Conservation (phyloP, 768 basidiomycete genomes). For the Amanita polypyramis region DNA sequence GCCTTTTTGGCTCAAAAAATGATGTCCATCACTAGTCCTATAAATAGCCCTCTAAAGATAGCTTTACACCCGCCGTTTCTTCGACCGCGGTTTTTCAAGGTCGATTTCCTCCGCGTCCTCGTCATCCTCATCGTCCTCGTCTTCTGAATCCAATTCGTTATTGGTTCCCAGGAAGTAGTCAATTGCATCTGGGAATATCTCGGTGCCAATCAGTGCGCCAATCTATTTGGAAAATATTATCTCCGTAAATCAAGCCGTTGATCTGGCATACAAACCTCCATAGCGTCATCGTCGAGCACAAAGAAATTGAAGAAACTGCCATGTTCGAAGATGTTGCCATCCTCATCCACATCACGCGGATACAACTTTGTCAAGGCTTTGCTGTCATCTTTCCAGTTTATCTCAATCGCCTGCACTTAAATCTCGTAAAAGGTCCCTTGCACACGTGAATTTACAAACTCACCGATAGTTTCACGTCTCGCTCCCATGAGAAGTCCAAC, state of each 20-base stretch:
- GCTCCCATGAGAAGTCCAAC: constrained; percentile 75
- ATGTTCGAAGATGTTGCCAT: constrained; percentile 52
- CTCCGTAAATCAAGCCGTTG: background rate
- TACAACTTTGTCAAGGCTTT: constrained; percentile 74
- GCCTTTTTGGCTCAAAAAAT: background rate
- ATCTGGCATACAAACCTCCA: constrained; percentile 36
- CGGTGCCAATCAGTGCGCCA: constrained; percentile 61
- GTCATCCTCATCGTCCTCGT: constrained; percentile 58
- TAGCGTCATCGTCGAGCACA: constrained; percentile 51
- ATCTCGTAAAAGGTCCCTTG: constrained; percentile 4
- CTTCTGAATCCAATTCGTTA: constrained; percentile 55
- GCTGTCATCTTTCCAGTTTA: constrained; percentile 73
- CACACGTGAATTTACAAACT: constrained; percentile 12
- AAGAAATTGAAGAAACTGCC: constrained; percentile 91
- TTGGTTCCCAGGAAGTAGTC: constrained; percentile 70
- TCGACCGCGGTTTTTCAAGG: constrained; percentile 70
- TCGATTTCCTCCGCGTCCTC: constrained; percentile 84
- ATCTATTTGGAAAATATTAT: constrained; percentile 33
- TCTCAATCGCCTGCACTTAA: constrained; percentile 42
- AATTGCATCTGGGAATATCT: constrained; percentile 73
- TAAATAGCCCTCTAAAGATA: background rate
- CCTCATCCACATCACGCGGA: constrained; percentile 54
- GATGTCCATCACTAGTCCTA: background rate
- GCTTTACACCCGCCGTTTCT: constrained; percentile 56
- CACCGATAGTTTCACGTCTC: constrained; percentile 60